Base-by-base conservation (phyloP, 106 monocot species). In the Hemerocallis citrina region DNA sequence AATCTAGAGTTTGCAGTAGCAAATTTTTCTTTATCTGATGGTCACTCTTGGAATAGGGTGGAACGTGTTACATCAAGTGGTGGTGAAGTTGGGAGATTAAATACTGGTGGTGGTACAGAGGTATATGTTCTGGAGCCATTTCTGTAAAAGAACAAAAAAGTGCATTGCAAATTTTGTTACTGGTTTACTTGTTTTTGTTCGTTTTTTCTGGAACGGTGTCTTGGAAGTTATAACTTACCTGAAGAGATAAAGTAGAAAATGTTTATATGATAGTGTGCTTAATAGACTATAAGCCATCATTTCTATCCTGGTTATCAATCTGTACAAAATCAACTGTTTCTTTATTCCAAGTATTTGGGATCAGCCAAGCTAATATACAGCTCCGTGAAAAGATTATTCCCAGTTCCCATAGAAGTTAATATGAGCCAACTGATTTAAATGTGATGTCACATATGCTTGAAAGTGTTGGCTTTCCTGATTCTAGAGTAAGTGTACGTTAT, bases 11-110 rank as follows among this genome's bases (percentile, higher is more conserved):
- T 35, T 40, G n/a, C 19, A 59, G 34, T 59, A 24, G 25, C 25
- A 23, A 14, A 38, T 6, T 47, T 47, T 47, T 47, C 20, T 21
- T 19, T 19, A 22, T 47, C 10, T 47, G 57, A 20, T 37, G 57
- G 57, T 58, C 57, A 22, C 7, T 43, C 50, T 17, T 65, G 34
- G 25, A 27, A 28, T 52, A 94, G 93, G 79, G 93, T 89, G 8
- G 72, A 80, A 63, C 74, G 93, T 47, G 52, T 94, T 63, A 94
- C 64, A 33, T 75, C 77, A 44, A 68, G 89, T 66, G 93, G 93
- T 38, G 93, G 89, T 45, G 89, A 89, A 50, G 93, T 94, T 71
- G 89, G 85, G 35, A 85, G 85, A 69, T 57, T 89, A 41, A 86
- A 95, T 56, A 65, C 74, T 39, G 72, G 58, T 39, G 89, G 85